Conservation (phyloP, 2,329 filamentous ascomycete genomes). For the Ascochyta fabae region DNA sequence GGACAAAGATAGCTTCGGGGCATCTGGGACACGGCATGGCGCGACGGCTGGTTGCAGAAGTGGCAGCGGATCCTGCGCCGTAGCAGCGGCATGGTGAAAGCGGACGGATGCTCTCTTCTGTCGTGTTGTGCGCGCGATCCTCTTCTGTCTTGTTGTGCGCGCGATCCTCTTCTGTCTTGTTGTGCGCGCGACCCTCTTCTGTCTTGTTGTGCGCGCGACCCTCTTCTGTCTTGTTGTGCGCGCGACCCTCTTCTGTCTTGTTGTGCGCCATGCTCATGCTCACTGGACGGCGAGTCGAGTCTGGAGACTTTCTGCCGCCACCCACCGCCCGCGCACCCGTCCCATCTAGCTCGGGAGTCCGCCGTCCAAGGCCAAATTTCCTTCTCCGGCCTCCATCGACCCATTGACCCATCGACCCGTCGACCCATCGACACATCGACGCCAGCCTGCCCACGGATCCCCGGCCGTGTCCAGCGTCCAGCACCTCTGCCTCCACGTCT, state of each 20-base stretch:
- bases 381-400: not conserved
- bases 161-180: too few relatives aligned
- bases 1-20: conserved; percentile 47
- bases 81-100: conserved; percentile 39
- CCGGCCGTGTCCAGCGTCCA: not conserved
- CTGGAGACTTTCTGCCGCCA: conserved; percentile 18
- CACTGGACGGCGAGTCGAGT: not conserved
- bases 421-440: not conserved
- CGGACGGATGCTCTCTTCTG: too few relatives aligned
- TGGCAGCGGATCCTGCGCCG: conserved; percentile 46
- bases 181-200: too few relatives aligned
- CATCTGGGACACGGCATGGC: conserved; percentile 29
- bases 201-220: too few relatives aligned
- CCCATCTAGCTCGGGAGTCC: conserved; percentile 7
- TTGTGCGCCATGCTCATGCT: conserved; percentile 14
- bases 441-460: not conserved
- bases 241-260: not conserved
- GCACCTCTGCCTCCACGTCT: too few relatives aligned
- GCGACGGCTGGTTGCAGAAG: conserved; percentile 41
- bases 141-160: conserved; percentile 15
- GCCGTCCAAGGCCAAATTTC: conserved; percentile 1
- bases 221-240: too few relatives aligned
- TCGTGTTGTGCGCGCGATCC: too few relatives aligned
- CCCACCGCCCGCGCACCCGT: conserved; percentile 23
- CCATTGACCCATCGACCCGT: not conserved